A percentile compares a stretch with the other conserved stretches of the same genome.
phyloP scores from a whole-genome alignment of 768 basidiomycete species.

The Auricularia sp. region DNA sequence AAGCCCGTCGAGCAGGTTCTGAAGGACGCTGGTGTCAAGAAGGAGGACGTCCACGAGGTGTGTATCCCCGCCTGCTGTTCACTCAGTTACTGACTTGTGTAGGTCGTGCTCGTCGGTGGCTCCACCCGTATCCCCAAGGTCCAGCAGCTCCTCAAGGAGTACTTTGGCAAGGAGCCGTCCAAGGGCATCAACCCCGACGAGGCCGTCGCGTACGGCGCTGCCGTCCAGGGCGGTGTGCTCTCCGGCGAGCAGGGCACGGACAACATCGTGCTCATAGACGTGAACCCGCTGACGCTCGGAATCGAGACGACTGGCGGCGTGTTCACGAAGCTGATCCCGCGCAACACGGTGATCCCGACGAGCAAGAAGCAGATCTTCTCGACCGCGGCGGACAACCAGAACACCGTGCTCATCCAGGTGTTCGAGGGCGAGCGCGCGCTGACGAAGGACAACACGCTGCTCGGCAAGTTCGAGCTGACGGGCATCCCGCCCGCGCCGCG shows the following conservation, averaged over 20 bases:
- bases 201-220: slow-evolving; percentile 97
- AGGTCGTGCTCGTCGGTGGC: slow-evolving; percentile 89
- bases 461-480: slow-evolving; percentile 93
- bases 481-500: slow-evolving; percentile 92
- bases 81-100: background rate
- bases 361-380: slow-evolving; percentile 73
- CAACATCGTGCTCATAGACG: slow-evolving; percentile 91
- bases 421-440: slow-evolving; percentile 94
- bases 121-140: slow-evolving; percentile 99
- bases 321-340: slow-evolving; percentile 93
- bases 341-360: slow-evolving; percentile 97
- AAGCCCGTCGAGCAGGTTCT: slow-evolving; percentile 98
- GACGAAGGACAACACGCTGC: slow-evolving; percentile 97
- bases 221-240: slow-evolving; percentile 96
- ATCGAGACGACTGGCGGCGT: slow-evolving; percentile 99
- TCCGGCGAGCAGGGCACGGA: slow-evolving; percentile 86
- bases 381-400: slow-evolving; percentile 17
- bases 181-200: slow-evolving; percentile 99
- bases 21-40: slow-evolving; percentile 96
- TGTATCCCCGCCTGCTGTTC: slow-evolving; percentile 10
- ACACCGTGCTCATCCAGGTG: slow-evolving; percentile 90
- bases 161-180: slow-evolving; percentile 95
- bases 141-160: slow-evolving; percentile 95
- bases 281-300: slow-evolving; percentile 93
- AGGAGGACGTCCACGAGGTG: slow-evolving; percentile 90